Evolutionary conservation across 1,284 basidiomycete genomes (phyloP).

Genomic region (Leccinum variabile): DNA sequence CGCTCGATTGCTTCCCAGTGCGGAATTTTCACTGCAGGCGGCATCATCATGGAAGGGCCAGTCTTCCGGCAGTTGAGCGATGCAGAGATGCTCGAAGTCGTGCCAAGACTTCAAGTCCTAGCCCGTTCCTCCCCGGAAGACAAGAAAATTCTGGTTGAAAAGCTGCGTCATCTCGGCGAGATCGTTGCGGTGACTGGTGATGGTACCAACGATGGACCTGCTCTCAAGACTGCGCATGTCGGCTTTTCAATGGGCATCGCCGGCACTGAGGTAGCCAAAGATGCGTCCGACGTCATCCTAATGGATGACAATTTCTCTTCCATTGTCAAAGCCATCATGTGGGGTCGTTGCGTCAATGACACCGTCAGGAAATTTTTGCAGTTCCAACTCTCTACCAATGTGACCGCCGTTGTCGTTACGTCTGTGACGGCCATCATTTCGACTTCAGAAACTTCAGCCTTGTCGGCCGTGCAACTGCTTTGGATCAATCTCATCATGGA

Average conservation of each 20-base stretch:
- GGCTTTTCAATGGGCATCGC: conserved; percentile 99
- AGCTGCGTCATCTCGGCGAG: conserved; percentile 85
- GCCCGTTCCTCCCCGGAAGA: conserved; percentile 98
- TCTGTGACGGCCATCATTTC: conserved; percentile 81
- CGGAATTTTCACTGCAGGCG: conserved; percentile 90
- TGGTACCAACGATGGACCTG: conserved; percentile 97
- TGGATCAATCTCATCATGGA: conserved; percentile 99
- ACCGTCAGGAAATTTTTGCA: conserved; percentile 97
- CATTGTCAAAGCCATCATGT: conserved; percentile 97
- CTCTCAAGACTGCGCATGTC: conserved; percentile 91
- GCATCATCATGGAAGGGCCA: conserved; percentile 97
- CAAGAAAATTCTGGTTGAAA: conserved; percentile 92
- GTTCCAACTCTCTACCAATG: conserved; percentile 97
- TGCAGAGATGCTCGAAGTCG: conserved; percentile 59
- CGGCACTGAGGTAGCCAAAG: conserved; percentile 98
- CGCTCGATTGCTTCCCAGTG: conserved; percentile 94
- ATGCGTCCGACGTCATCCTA: conserved; percentile 97
- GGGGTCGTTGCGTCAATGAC: conserved; percentile 98
- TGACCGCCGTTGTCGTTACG: conserved; percentile 94
- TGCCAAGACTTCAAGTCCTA: conserved; percentile 73
- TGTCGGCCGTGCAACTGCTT: conserved; percentile 93
- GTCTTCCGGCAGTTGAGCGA: conserved; percentile 62
- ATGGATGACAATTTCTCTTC: conserved; percentile 98
- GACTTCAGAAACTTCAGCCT: conserved; percentile 68
- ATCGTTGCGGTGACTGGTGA: conserved; percentile 98